Percentiles rank a stretch among this genome's conserved stretches.
phyloP scores from a whole-genome alignment of 2,329 filamentous ascomycete genomes.

The Verticillium nubilum region DNA sequence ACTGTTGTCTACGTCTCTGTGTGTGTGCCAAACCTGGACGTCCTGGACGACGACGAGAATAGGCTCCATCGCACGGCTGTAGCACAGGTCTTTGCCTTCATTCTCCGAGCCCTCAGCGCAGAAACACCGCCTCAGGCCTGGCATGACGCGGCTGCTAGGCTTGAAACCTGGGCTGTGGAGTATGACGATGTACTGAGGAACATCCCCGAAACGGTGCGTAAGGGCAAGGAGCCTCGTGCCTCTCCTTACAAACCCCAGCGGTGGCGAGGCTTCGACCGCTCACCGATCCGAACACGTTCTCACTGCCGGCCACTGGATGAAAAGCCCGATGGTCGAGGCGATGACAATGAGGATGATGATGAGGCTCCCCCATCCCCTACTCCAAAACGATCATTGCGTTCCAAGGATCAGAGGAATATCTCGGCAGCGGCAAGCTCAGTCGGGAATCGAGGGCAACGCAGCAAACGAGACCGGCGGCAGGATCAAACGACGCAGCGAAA shows the following conservation, averaged over 20 bases:
- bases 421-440: constrained; percentile 1
- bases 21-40: constrained; percentile 26
- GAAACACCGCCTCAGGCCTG: constrained; percentile 20
- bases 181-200: constrained; percentile 21
- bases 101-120: constrained; percentile 23
- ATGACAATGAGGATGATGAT: constrained; percentile 11
- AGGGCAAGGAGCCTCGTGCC: constrained; percentile 8
- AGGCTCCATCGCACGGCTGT: constrained; percentile 29
- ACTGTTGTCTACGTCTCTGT: constrained; percentile 24
- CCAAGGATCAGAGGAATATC: constrained; percentile 3
- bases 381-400: not conserved
- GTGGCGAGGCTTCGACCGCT: constrained; percentile 23
- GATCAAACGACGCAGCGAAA: constrained; percentile 4
- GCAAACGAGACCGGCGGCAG: constrained; percentile 1
- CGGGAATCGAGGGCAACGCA: constrained; percentile 2
- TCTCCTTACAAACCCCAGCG: constrained; percentile 19
- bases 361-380: constrained; percentile 11
- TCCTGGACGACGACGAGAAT: constrained; percentile 23
- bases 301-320: constrained; percentile 6
- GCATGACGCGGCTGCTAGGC: constrained; percentile 21
- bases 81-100: constrained; percentile 31
- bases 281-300: constrained; percentile 22
- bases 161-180: constrained; percentile 27
- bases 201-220: constrained; percentile 16
- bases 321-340: not conserved